Base-by-base conservation (phyloP, 176 grass and related monocot genomes). In the Oryza longistaminata region DNA sequence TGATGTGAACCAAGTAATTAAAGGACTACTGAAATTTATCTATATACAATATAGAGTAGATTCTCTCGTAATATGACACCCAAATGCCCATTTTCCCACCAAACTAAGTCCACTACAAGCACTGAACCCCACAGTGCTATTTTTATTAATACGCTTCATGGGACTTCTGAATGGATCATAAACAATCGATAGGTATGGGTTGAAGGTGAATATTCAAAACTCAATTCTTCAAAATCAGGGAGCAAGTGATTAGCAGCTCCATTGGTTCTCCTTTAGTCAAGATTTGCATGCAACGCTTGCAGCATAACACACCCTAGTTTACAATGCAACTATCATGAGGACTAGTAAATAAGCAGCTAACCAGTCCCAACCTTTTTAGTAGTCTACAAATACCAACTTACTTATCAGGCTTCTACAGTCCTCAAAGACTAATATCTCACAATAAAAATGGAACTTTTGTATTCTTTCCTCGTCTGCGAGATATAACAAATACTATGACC, bases 241-340 rank as follows among this genome's bases (percentile, higher is more conserved):
- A 71, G 26, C 52, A 42, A 60, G 5, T 25, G 79, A 79, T 37
- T 74, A 12, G 10, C 34, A 64, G 68, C n/a, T 45, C 67, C 21
- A 2, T 64, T 19, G 24, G 39, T 25, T 78, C 37, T 61, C 16
- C 70, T 77, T 70, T 35, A 79, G 66, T 4, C 17, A 37, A 79
- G 25, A 71, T 11, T 64, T 85, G 66, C 24, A 26, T 1, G 5
- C 11, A 85, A 78, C 78, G 66, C 16, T 53, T 53, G 50, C 25
- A 78, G 58, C 7, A 61, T 40, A 50, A 52, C 50, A 11, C 5
- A 55, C 1, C 77, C 29, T 7, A 64, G 27, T 40, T 50, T 86
- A 25, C 33, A 72, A 77, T 66, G 9, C 37, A 77, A 76, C 40
- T 74, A 82, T 24, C 14, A 3, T 71, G 26, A 75, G n/a, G 49